These are phyloP conservation scores for Pyrenophora teres DNA, from an alignment of 2,329 filamentous ascomycete genomes.

Conservation along the genomic window DNA sequence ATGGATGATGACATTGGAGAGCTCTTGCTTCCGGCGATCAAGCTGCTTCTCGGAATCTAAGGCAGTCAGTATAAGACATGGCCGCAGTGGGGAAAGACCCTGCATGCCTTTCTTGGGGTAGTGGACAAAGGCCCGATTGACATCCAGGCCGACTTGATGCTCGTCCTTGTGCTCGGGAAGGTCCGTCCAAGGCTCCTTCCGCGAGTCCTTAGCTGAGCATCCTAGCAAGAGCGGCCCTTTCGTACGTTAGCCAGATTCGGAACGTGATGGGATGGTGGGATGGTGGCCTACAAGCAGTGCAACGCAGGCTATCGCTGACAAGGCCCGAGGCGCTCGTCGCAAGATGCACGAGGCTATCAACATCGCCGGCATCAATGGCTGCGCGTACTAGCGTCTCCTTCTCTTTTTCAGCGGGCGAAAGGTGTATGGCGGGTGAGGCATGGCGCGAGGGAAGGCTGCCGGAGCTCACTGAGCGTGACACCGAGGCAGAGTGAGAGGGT, in stretches of 20 bases:
- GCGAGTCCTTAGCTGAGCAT: conserved; percentile 28
- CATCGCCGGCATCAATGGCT: conserved; percentile 50
- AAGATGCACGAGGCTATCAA: conserved; percentile 48
- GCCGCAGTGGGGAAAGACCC: neutral
- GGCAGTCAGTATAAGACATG: conserved; percentile 43
- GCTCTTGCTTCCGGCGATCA: conserved; percentile 70
- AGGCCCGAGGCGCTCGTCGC: conserved; percentile 54
- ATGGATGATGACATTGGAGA: conserved; percentile 79
- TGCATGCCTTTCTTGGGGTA: conserved; percentile 75
- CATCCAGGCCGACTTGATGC: conserved; percentile 87
- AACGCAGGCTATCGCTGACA: conserved; percentile 63
- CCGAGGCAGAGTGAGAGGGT: conserved; percentile 26
- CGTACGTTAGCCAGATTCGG: conserved; percentile 18
- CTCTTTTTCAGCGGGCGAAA: conserved; percentile 31
- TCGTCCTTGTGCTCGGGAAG: conserved; percentile 83
- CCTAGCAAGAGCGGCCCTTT: conserved; percentile 66
- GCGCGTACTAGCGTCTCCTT: conserved; percentile 44
- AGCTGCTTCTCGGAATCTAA: conserved; percentile 73
- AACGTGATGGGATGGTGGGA: neutral
- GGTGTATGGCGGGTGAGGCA: conserved; percentile 17
- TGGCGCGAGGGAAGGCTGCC: conserved; percentile 27
- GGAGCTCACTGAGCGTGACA: conserved; percentile 39
- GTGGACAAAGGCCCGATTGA: conserved; percentile 95
- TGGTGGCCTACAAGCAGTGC: conserved; percentile 71
- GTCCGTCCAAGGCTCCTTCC: conserved; percentile 58